Conservation (phyloP, 2,329 filamentous ascomycete genomes). For the Ceratocystis variospora region DNA sequence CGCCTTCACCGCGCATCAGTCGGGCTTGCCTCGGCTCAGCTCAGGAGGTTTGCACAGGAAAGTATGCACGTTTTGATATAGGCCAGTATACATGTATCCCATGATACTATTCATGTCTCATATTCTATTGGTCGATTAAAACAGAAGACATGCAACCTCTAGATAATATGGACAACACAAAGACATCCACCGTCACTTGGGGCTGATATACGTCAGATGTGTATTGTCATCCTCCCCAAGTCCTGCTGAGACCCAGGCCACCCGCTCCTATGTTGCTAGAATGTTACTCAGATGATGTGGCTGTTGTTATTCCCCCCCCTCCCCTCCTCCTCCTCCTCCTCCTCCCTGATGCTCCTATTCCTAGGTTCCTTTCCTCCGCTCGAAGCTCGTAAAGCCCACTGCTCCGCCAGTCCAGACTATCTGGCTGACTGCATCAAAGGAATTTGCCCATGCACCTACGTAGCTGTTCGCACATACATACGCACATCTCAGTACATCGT, state of each 20-base stretch:
- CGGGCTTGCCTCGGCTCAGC: constrained; percentile 1
- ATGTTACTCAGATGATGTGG: background rate
- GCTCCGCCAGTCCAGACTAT: too few species aligned
- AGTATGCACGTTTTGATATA: background rate
- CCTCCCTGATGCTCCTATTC: background rate
- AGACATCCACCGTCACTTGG: background rate
- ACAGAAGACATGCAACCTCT: background rate
- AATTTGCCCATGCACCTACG: too few species aligned
- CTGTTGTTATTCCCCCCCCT: background rate
- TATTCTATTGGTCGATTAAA: background rate
- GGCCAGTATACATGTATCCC: background rate
- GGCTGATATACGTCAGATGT: background rate
- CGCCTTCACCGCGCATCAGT: background rate
- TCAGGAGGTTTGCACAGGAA: background rate
- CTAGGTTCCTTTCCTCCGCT: too few species aligned
- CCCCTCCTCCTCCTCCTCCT: background rate
- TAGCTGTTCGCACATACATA: too few species aligned
- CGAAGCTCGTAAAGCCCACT: too few species aligned
- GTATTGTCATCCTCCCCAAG: background rate
- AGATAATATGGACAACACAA: background rate
- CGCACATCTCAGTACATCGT: too few species aligned
- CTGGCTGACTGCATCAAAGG: too few species aligned
- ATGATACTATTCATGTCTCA: background rate
- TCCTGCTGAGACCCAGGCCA: too few species aligned
- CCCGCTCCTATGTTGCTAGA: background rate